Evolutionary conservation across 495 filamentous ascomycete species (phyloP), one percentile per base, ranked within the genome.

Genomic region (Neurospora hispaniola): DNA sequence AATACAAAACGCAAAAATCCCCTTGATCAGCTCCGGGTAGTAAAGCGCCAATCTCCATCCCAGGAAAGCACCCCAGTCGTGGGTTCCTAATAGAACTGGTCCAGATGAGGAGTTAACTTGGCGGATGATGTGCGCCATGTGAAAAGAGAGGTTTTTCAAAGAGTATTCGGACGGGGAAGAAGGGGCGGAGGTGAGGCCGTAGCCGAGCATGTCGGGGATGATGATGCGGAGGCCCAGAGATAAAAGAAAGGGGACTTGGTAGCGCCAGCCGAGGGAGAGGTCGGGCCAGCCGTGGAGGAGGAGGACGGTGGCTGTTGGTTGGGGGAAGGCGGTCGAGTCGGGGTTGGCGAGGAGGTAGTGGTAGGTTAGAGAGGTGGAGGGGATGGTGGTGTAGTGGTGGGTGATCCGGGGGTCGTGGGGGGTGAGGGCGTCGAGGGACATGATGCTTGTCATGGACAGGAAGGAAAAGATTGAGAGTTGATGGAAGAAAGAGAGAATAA

Each of bases 231-330:
- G 86, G 4, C 89, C 89, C 74, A 88, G 84, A 9, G 88, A 80
- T 3, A 90, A 74, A 4, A 96, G 84, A 78, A 87, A 78, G 2
- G 93, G 92, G 74, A 96, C 92, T 75, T 95, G 93, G 77, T 92
- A 90, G 62, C 93, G 90, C 92, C 93, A 96, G 77, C 89, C 91
- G 73, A 92, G 86, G 5, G 90, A 87, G 42, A 91, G 77, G 80
- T 94, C 92, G 7, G 79, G 92, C 71, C 71, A 66, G 27, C 54
- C 54, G 27, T 66, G 54, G 54, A 66, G 54, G 27, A 66, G 54
- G 54, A 66, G 54, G 54, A 66, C 54, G 27, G 54, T 35, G 54
- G 23, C 27, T 7, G 6, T 18, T 38, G 54, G 54, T 38, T 38
- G 35, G 35, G 35, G 35, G 35, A 38, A 38, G 35, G 35, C 5